Percentiles rank a stretch among this genome's conserved stretches.
phyloP scores from a whole-genome alignment of 139 green algal genomes.

The Chlorella vulgaris region DNA sequence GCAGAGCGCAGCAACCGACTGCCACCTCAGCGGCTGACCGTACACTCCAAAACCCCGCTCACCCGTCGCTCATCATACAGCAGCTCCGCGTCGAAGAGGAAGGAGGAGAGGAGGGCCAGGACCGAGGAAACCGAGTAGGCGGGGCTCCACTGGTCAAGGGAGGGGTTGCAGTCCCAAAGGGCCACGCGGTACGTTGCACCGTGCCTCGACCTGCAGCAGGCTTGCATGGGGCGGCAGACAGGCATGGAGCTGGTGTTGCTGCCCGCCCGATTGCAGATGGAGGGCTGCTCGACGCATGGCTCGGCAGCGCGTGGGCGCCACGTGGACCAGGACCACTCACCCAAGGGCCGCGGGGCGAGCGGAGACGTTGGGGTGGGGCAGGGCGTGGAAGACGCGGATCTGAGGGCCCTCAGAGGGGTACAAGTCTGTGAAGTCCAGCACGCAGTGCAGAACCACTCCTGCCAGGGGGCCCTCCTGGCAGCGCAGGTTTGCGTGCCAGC shows the following conservation, averaged over 20 bases:
- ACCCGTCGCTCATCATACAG: slow-evolving; percentile 26
- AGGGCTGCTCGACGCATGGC: background rate
- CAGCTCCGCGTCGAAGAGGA: slow-evolving; percentile 39
- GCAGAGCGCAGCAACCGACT: too few species aligned
- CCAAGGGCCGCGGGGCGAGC: background rate
- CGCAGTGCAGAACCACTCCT: background rate
- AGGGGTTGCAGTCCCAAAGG: slow-evolving; percentile 33
- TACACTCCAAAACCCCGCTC: background rate
- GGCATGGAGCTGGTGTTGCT: background rate
- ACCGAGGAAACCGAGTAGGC: slow-evolving; percentile 36
- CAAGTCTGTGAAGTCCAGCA: slow-evolving; percentile 13
- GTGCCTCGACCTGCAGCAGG: background rate
- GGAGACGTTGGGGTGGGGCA: slow-evolving; percentile 20
- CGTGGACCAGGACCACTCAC: background rate
- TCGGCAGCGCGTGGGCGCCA: background rate
- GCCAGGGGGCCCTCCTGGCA: background rate
- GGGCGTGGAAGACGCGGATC: slow-evolving; percentile 9
- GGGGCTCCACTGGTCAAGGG: slow-evolving; percentile 33
- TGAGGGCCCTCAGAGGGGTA: slow-evolving; percentile 7
- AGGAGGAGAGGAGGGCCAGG: slow-evolving; percentile 42
- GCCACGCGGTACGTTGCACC: slow-evolving; percentile 2
- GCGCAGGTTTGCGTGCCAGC: slow-evolving; percentile 21
- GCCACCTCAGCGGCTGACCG: too few species aligned
- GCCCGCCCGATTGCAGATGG: too few species aligned
- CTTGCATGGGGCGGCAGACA: background rate